These are phyloP conservation scores for Condylostoma magnum DNA, from an alignment of 169 alveolate genomes.

Conservation along the genomic window DNA sequence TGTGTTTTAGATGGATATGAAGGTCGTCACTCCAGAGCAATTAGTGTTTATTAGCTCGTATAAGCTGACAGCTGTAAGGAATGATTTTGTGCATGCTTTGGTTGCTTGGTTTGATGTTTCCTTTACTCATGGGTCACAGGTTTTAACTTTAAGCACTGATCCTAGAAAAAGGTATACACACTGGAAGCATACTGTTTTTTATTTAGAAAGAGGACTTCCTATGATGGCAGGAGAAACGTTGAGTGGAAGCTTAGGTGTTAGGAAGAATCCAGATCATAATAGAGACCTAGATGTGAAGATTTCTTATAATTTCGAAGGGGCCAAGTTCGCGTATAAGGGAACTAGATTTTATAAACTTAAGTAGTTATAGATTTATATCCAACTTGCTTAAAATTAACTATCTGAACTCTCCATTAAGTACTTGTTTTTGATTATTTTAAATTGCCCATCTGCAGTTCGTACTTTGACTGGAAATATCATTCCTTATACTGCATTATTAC, in stretches of 20 bases:
- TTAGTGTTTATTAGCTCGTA: conserved; percentile 26
- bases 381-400: too few relatives aligned
- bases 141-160: conserved; percentile 85
- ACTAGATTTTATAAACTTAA: conserved; percentile 21
- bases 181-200: conserved; percentile 94
- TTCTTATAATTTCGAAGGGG: conserved; percentile 43
- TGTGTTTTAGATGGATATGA: background rate
- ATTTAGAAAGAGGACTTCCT: conserved; percentile 73
- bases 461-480: too few relatives aligned
- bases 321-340: background rate
- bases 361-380: too few relatives aligned
- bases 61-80: conserved; percentile 62
- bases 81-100: conserved; percentile 87
- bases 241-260: background rate
- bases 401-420: too few relatives aligned
- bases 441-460: too few relatives aligned
- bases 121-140: conserved; percentile 86
- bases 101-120: conserved; percentile 93
- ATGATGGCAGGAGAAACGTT: conserved; percentile 1
- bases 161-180: conserved; percentile 85
- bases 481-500: too few relatives aligned
- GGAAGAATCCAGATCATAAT: conserved; percentile 51
- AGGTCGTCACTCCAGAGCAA: background rate
- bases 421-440: too few relatives aligned
- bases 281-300: conserved; percentile 78